Evolutionary conservation across 129 eudicot species (phyloP), one percentile per base, ranked within the genome.

Genomic region (Centella asiatica): DNA sequence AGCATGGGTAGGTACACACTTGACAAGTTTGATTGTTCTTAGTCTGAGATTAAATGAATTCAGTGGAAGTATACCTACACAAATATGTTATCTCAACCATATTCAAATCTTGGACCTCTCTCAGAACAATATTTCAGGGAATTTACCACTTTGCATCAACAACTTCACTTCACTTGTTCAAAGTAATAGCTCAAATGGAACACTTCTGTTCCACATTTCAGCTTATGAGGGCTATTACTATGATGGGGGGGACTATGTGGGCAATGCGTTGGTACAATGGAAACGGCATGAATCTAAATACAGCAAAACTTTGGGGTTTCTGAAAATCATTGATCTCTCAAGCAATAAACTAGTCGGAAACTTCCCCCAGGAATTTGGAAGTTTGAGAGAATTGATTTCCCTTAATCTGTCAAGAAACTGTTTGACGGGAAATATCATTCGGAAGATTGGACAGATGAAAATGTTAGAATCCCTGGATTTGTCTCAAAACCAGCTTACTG

Each of bases 81-180:
- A 64, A 56, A 46, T 79, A 52, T 79, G 84, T 23, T 61, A 57
- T 58, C 80, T 79, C 24, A 51, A 56, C 4, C 39, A 9, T 28
- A 71, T 71, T 44, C 84, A 70, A 15, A 51, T 79, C 55, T 66
- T 74, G 77, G 84, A 79, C 60, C 71, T 79, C 45, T 78, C 80
- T 19, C 65, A 49, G 32, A 74, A 74, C 60, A 63, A 62, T 18
- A 39, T 79, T 40, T 70, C 72, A 0, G 80, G 77, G 44, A 66
- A 19, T 29, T 66, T 79, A 44, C 80, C 84, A 2, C 24, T 18
- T 57, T 79, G 84, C 50, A 20, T 74, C 13, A 15, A 44, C 48
- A 70, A 74, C 13, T 26, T 74, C 5, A 29, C 72, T 2, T 65
- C 65, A 19, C 55, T 79, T 68, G 50, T 44, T 3, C 44, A 19